Conservation (phyloP, 208 protist species). For the Wallacemonas sp. region DNA sequence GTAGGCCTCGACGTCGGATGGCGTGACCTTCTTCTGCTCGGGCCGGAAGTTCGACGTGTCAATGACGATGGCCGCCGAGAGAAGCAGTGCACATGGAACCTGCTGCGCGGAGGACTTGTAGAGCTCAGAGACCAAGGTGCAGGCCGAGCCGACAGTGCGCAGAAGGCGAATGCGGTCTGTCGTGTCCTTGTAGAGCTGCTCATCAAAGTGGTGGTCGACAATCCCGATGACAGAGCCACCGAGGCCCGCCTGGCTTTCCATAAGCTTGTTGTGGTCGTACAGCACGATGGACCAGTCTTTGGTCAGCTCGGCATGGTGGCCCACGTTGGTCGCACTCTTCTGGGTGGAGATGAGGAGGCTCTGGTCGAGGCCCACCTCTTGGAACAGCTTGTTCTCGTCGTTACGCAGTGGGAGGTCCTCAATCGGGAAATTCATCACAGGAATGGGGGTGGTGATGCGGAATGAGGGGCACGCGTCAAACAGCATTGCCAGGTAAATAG, state of each 20-base stretch:
- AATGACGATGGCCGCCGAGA: slow-evolving; percentile 73
- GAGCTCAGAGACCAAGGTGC: slow-evolving; percentile 73
- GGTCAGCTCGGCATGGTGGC: slow-evolving; percentile 7
- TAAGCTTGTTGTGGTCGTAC: slow-evolving; percentile 87
- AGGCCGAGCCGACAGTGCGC: slow-evolving; percentile 67
- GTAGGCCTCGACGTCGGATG: slow-evolving; percentile 52
- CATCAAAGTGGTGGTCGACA: slow-evolving; percentile 87
- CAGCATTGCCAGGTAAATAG: slow-evolving; percentile 78
- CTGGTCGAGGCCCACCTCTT: slow-evolving; percentile 42
- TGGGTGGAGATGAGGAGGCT: slow-evolving; percentile 45
- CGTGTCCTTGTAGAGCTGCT: slow-evolving; percentile 49
- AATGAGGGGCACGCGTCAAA: slow-evolving; percentile 40
- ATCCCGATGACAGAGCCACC: slow-evolving; percentile 54
- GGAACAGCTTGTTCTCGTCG: slow-evolving; percentile 67
- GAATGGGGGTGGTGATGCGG: slow-evolving; percentile 46
- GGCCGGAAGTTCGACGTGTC: slow-evolving; percentile 85
- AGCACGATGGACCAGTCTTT: slow-evolving; percentile 50
- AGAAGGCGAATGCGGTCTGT: slow-evolving; percentile 45
- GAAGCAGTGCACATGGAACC: slow-evolving; percentile 60
- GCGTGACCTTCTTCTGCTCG: slow-evolving; percentile 76
- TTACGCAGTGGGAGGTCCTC: slow-evolving; percentile 76
- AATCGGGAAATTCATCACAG: slow-evolving; percentile 75
- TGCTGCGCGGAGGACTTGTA: slow-evolving; percentile 38
- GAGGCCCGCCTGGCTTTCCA: slow-evolving; percentile 36
- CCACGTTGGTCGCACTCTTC: slow-evolving; percentile 16